Evolutionary conservation across 2,329 filamentous ascomycete genomes (phyloP).

Genomic region (Colletotrichum coccodes): DNA sequence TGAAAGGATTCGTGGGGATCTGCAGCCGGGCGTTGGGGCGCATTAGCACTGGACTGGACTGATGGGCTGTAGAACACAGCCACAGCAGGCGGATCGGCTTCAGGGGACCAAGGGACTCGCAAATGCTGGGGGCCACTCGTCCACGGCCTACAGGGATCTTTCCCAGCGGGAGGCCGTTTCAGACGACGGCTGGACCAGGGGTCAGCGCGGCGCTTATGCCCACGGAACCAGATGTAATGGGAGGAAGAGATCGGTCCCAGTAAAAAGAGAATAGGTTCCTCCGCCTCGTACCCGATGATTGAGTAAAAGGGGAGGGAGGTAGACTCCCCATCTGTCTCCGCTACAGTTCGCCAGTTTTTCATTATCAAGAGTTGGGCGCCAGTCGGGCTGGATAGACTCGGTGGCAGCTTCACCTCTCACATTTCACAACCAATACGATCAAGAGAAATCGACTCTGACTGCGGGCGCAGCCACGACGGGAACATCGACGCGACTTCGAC

Average conservation of each 20-base stretch:
- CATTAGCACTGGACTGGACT: background rate
- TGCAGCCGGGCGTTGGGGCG: background rate
- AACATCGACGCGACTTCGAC: background rate
- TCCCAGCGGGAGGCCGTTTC: conserved; percentile 26
- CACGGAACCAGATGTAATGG: background rate
- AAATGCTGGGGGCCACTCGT: conserved; percentile 12
- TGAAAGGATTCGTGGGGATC: background rate
- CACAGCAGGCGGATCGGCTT: conserved; percentile 6
- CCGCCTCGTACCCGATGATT: background rate
- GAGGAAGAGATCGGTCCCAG: background rate
- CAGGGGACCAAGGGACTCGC: background rate
- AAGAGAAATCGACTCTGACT: background rate
- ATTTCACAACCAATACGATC: background rate
- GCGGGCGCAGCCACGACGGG: background rate
- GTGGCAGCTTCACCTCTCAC: background rate
- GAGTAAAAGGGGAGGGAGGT: conserved; percentile 5
- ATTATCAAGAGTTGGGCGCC: background rate
- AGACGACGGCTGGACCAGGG: conserved; percentile 7
- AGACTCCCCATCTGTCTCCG: background rate
- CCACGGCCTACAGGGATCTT: conserved; percentile 17
- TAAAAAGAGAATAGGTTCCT: background rate
- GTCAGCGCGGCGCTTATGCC: background rate
- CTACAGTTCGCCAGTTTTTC: background rate
- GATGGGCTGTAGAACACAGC: conserved; percentile 17
- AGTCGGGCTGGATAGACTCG: background rate